Base-by-base conservation (phyloP, 768 basidiomycete genomes). In the Kwoniella bestiolae region DNA sequence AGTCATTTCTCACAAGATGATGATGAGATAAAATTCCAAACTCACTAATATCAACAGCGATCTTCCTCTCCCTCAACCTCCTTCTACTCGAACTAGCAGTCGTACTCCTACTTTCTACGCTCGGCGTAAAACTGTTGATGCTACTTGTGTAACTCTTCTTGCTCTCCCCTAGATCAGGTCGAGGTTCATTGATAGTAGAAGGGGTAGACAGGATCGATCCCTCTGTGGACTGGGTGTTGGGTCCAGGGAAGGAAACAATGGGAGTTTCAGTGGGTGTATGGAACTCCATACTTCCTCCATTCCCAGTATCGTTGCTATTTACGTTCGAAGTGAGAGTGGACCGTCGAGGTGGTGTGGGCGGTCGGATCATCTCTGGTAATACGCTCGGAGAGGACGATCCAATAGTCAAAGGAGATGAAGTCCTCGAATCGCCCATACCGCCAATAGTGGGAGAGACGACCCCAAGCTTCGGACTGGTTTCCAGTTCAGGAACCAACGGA, bases 41-140 rank as follows among this genome's bases (percentile, higher is more conserved):
- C 71, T 73, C 63, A 73, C 71, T 69, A 41, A 73, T 53, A 60
- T 73, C 71, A 16, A 73, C 66, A 58, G 65, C 67, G 0, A 60
- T 38, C 25, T 59, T 63, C 51, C 29, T 57, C 21, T 64, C 66
- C 38, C 61, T 59, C 41, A 58, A 18, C 25, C 68, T 41, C 53
- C 52, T 44, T 60, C 58, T 49, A 25, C 55, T 23, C 18, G 35
- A 35, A 26, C 32, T 60, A 34, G 53, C 66, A 1, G 65, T 56
- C 12, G 47, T 35, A 23, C 50, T 52, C 50, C n/a, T 44, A 35
- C 69, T 64, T 4, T 56, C 44, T 14, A 63, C 23, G 26, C 38
- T 44, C 0, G 56, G 56, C 4, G 52, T 55, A 21, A 55, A 55
- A 28, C 62, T 63, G 8, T 31, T 31, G 11, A 63, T 49, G 50